Base-by-base conservation (phyloP, 2,329 filamentous ascomycete species). In the Colletotrichum phormii region DNA sequence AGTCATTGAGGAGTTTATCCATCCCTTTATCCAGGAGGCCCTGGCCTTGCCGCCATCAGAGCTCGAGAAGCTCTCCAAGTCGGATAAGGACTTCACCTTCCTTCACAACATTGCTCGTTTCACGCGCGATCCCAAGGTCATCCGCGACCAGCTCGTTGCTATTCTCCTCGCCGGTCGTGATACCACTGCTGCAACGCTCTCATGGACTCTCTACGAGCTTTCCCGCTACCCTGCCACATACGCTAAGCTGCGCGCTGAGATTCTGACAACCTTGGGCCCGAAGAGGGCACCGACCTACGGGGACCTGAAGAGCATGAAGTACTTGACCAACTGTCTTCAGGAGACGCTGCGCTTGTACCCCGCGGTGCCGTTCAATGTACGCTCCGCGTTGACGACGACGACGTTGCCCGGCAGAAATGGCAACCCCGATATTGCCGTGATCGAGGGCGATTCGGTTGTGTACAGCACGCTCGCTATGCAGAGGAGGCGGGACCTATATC, bases 341-440 rank as follows among this genome's bases (percentile, higher is more conserved):
- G 94, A 97, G 83, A 93, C 91, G 0, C 88, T 95, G 72, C 91
- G 94, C 9, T 83, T 96, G 11, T 95, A 96, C 81, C 94, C 94
- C 0, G 87, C 90, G 18, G 93, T 97, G 2, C 94, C 94, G 1
- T 93, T 93, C 85, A 97, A 97, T 82, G 88, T 94, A 64, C 92
- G 95, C 74, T 85, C 91, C 35, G 89, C 94, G 12, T 86, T 94
- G 22, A 87, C 86, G 72, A 92, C 95, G 83, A 95, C 94, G 4
- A 93, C 90, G 0, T 88, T 97, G 2, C 94, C 94, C 3, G 74
- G 74, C 1, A 29, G 29, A 15, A 78, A 75, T 4, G 81, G 78
- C 26, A 75, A 77, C 22, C 80, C 78, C 1, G 80, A 80, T 3
- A 80, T 89, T 33, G 84, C 85, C 18, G 82, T 89, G 31, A 83